Evolutionary conservation across 2,329 filamentous ascomycete genomes (phyloP).

Genomic region (Dactylellina leptospora): DNA sequence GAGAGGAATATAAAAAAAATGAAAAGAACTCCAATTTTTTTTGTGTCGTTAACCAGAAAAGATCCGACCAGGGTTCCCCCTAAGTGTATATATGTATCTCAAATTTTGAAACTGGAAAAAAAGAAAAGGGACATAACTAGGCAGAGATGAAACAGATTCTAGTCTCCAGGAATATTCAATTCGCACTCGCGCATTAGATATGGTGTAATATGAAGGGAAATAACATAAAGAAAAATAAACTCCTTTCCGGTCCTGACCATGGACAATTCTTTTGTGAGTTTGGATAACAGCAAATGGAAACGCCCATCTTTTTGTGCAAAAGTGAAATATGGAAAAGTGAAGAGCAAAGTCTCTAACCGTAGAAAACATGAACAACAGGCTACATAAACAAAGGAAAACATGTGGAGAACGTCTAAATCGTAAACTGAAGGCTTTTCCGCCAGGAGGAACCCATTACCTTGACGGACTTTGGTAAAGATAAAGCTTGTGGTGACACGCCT

Average conservation of each 20-base stretch:
- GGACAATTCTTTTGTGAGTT: constrained; percentile 49
- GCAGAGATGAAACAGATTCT: constrained; percentile 7
- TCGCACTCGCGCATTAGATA: constrained; percentile 37
- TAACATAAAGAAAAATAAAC: constrained; percentile 30
- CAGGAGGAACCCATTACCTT: constrained; percentile 18
- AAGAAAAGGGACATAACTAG: constrained; percentile 15
- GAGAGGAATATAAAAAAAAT: neutral
- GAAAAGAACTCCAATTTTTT: constrained; percentile 30
- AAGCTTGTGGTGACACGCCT: neutral
- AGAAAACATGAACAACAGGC: constrained; percentile 33
- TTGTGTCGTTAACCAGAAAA: constrained; percentile 13
- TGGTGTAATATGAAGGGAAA: constrained; percentile 15
- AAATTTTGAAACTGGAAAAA: too few species aligned
- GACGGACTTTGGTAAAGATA: constrained; percentile 4
- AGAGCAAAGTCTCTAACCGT: constrained; percentile 39
- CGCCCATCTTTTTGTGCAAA: constrained; percentile 53
- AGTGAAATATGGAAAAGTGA: constrained; percentile 10
- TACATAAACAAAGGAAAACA: constrained; percentile 22
- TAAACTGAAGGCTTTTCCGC: constrained; percentile 19
- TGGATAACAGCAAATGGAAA: constrained; percentile 38
- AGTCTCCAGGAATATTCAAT: constrained; percentile 9
- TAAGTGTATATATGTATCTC: constrained; percentile 27
- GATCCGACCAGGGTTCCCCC: neutral
- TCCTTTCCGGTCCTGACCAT: constrained; percentile 53
- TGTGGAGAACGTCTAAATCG: constrained; percentile 41